Evolutionary conservation across 192 early-diverging fungal genomes (phyloP), one percentile per base, ranked within the genome.

Genomic region (Umbelopsis vinacea): DNA sequence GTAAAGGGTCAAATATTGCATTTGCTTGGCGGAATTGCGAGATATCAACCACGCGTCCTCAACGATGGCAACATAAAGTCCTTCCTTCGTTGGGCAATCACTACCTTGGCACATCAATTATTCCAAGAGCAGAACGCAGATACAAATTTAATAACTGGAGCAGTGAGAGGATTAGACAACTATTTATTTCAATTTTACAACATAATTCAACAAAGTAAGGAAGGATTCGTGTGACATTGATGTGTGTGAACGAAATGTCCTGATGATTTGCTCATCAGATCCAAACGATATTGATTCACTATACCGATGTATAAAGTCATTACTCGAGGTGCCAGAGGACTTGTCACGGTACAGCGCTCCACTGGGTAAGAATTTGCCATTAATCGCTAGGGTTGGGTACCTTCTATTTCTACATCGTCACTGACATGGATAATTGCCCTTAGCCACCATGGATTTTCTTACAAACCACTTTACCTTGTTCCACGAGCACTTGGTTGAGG

Each of bases 1-100:
- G 83, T 84, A 10, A 83, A 85, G 57, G 81, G 80, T 0, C 70
- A 74, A 23, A 68, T 84, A n/a, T 66, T 86, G 12, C 70, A 79
- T 26, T 68, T 86, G 11, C 70, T 88, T 15, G 84, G 84, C 1
- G 52, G 75, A 14, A 76, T 88, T 46, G 71, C 76, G 2, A 63
- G 74, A 60, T 69, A 82, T 38, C 81, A 76, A 21, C 79, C 83
- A 9, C 71, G 75, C 22, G 48, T 69, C 21, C 63, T 75, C 0
- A 48, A 46, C 19, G 21, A 45, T 17, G 12, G 5, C 8, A 24
- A 67, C 15, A 21, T 67, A 21, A 55, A 68, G n/a, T 14, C 29
- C 55, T 69, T 67, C 29, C 23, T 54, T 29, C 50, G 77, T 14
- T 63, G 67, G 53, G 70, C 54, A 22, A 55, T 74, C n/a, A n/a